A percentile compares a stretch with the other conserved stretches of the same genome.
Conservation (phyloP, 305 asterid genomes). For the Euphrasia arctica region DNA sequence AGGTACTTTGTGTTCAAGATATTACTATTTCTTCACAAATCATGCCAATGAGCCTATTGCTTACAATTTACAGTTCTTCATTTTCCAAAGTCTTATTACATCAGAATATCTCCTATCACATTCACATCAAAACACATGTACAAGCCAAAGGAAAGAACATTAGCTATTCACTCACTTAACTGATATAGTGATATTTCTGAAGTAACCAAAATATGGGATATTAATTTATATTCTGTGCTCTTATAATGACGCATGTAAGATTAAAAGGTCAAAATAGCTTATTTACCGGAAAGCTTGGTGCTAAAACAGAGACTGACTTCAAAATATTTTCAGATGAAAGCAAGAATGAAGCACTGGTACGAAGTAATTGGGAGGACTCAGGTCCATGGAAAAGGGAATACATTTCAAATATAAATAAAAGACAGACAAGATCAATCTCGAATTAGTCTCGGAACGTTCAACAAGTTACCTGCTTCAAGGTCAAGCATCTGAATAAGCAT, state of each 20-base stretch:
- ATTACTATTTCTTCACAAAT: background rate
- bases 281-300: background rate
- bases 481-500: conserved; percentile 99
- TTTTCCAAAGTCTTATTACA: background rate
- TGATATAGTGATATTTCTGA: background rate
- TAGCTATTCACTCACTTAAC: background rate
- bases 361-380: conserved; percentile 13
- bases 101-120: background rate
- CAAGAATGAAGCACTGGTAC: background rate
- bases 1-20: background rate
- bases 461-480: conserved; percentile 81
- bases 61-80: background rate
- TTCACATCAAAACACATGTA: background rate
- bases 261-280: background rate
- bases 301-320: background rate
- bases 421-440: conserved; percentile 13
- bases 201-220: background rate
- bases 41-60: background rate
- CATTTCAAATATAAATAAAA: conserved; percentile 8
- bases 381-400: conserved; percentile 10
- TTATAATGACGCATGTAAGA: background rate
- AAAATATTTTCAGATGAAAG: background rate
- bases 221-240: background rate
- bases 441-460: conserved; percentile 19
- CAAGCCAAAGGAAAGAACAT: background rate